Conservation (phyloP, 2,329 filamentous ascomycete genomes). For the Fusarium succisae region DNA sequence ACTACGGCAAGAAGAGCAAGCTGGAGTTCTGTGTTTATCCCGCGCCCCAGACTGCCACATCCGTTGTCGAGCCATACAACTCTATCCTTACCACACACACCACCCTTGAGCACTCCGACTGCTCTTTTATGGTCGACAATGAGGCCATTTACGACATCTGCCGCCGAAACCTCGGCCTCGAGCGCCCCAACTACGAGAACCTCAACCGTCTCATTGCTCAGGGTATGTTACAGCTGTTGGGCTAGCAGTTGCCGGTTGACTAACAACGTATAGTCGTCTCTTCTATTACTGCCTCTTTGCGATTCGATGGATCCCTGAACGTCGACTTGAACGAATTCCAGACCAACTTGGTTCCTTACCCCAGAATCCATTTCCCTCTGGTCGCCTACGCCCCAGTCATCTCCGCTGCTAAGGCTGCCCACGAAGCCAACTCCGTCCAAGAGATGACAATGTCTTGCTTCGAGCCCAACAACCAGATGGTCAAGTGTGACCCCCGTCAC, state of each 20-base stretch:
- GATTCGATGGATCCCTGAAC: slow-evolving; percentile 98
- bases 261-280: slow-evolving; percentile 77
- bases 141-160: slow-evolving; percentile 99
- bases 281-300: slow-evolving; percentile 97
- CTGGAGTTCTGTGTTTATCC: slow-evolving; percentile 99
- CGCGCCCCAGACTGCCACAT: slow-evolving; percentile 94
- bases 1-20: slow-evolving; percentile 99
- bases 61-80: slow-evolving; percentile 99
- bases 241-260: background rate
- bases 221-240: slow-evolving; percentile 61
- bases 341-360: slow-evolving; percentile 99
- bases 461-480: slow-evolving; percentile 99
- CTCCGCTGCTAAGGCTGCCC: slow-evolving; percentile 92
- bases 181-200: slow-evolving; percentile 98
- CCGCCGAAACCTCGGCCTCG: slow-evolving; percentile 95
- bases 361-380: slow-evolving; percentile 98
- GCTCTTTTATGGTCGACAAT: slow-evolving; percentile 99
- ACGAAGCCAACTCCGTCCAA: slow-evolving; percentile 97
- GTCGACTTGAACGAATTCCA: slow-evolving; percentile 99
- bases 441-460: slow-evolving; percentile 99
- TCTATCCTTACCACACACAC: slow-evolving; percentile 99
- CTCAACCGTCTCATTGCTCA: slow-evolving; percentile 98
- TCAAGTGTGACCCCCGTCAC: slow-evolving; percentile 98
- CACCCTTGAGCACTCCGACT: slow-evolving; percentile 99
- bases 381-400: slow-evolving; percentile 96